Evolutionary conservation across 495 filamentous ascomycete species (phyloP).

Genomic region (Alectoria sarmentosa): DNA sequence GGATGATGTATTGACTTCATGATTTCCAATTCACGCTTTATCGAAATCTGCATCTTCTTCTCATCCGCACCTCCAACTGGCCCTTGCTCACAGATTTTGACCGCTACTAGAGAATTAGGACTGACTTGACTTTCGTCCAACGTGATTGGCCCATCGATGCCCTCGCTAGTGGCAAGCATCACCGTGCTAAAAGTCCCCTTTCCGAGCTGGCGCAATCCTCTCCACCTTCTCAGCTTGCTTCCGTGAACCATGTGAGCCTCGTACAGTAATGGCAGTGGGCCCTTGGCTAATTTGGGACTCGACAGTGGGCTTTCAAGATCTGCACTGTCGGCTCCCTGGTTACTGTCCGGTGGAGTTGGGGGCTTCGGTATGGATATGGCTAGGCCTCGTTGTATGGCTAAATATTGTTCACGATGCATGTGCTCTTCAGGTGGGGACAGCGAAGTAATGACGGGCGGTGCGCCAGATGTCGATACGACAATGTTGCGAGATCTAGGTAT

Average conservation of each 20-base stretch:
- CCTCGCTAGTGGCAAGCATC: slow-evolving; percentile 66
- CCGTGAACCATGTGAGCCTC: slow-evolving; percentile 53
- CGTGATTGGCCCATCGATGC: slow-evolving; percentile 29
- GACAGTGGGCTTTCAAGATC: slow-evolving; percentile 31
- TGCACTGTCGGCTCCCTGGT: slow-evolving; percentile 42
- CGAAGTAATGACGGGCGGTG: slow-evolving; percentile 34
- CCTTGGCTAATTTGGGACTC: slow-evolving; percentile 22
- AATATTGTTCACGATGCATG: slow-evolving; percentile 73
- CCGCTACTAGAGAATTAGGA: slow-evolving; percentile 71
- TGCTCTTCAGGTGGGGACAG: slow-evolving; percentile 35
- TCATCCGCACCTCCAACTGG: slow-evolving; percentile 86
- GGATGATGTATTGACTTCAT: slow-evolving; percentile 82
- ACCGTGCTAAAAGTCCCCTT: slow-evolving; percentile 96
- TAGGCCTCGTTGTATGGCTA: slow-evolving; percentile 70
- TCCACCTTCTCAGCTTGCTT: slow-evolving; percentile 56
- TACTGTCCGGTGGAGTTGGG: slow-evolving; percentile 67
- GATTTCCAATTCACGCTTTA: slow-evolving; percentile 92
- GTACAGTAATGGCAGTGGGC: slow-evolving; percentile 25
- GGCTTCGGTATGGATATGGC: slow-evolving; percentile 50
- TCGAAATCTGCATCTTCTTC: slow-evolving; percentile 79
- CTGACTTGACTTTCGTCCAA: slow-evolving; percentile 43
- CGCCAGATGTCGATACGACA: slow-evolving; percentile 55
- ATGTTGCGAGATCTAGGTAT: slow-evolving; percentile 61
- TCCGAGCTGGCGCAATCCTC: slow-evolving; percentile 71
- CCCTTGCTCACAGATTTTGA: slow-evolving; percentile 93